These are phyloP conservation scores for Torrubiellomyces zombiae DNA, from an alignment of 2,329 filamentous ascomycete genomes.

Conservation along the genomic window DNA sequence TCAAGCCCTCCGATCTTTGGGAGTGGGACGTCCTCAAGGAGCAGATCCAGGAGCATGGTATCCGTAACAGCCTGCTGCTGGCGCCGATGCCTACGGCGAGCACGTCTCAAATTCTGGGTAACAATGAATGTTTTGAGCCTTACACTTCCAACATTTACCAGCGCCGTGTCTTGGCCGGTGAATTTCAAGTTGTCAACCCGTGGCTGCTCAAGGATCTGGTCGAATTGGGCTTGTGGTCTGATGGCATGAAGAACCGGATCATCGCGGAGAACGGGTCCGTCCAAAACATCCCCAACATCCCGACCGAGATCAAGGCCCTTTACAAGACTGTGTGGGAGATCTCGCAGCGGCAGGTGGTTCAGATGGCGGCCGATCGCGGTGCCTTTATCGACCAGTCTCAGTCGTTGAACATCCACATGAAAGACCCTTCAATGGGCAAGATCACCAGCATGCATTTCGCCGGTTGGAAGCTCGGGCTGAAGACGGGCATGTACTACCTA, in stretches of 20 bases:
- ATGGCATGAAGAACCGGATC: conserved; percentile 99
- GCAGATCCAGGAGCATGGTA: conserved; percentile 80
- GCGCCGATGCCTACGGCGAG: conserved; percentile 97
- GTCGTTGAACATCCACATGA: conserved; percentile 98
- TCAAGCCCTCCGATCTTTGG: conserved; percentile 87
- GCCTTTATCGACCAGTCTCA: conserved; percentile 99
- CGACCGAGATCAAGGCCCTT: conserved; percentile 82
- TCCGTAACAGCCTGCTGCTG: conserved; percentile 88
- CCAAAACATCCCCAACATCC: conserved; percentile 94
- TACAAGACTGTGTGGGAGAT: conserved; percentile 99
- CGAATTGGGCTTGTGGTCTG: conserved; percentile 94
- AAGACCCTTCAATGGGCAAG: conserved; percentile 98
- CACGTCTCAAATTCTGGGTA: conserved; percentile 93
- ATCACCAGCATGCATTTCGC: conserved; percentile 99
- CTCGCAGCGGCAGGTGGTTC: conserved; percentile 82
- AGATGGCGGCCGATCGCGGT: conserved; percentile 97
- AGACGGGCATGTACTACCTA: conserved; percentile 99
- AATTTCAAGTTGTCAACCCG: conserved; percentile 99
- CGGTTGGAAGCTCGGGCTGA: conserved; percentile 96
- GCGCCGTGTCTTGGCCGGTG: conserved; percentile 88
- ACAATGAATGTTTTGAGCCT: conserved; percentile 99
- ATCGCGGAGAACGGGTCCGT: conserved; percentile 93
- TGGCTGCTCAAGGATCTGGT: conserved; percentile 97
- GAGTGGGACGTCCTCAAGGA: conserved; percentile 84
- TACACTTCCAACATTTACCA: conserved; percentile 99